These are phyloP conservation scores for Kockiozyma suomiensis DNA, from an alignment of 805 yeast genomes.

Conservation along the genomic window DNA sequence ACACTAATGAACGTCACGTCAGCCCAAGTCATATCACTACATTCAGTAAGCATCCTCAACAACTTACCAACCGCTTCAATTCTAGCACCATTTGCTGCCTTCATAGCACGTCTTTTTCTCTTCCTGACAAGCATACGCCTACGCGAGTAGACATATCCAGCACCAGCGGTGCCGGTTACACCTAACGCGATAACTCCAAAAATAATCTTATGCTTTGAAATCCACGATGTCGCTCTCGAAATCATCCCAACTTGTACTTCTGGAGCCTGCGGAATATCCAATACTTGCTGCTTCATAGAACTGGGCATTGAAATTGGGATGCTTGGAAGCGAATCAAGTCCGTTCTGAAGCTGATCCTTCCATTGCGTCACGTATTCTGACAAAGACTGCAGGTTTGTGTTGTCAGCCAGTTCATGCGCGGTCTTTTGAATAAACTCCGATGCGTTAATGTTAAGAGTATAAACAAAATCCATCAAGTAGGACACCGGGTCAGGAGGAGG, in stretches of 20 bases:
- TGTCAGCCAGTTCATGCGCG: slow-evolving; percentile 15
- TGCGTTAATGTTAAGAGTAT: slow-evolving; percentile 15
- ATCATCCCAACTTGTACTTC: slow-evolving; percentile 1
- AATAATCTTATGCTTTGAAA: slow-evolving; percentile 25
- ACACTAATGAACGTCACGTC: slow-evolving; percentile 40
- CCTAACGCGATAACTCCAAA: slow-evolving; percentile 25
- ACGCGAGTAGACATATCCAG: slow-evolving; percentile 13
- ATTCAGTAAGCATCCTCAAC: background rate
- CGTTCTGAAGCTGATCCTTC: slow-evolving; percentile 19
- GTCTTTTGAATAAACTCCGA: slow-evolving; percentile 27
- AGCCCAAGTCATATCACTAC: background rate
- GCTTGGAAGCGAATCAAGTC: slow-evolving; percentile 16
- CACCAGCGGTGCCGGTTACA: slow-evolving; percentile 20
- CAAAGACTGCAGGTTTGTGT: slow-evolving; percentile 1
- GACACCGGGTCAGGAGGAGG: slow-evolving; percentile 35
- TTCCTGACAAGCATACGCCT: slow-evolving; percentile 9
- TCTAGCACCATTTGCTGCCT: slow-evolving; percentile 69
- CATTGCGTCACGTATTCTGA: slow-evolving; percentile 22
- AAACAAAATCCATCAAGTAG: slow-evolving; percentile 26
- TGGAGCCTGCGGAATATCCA: slow-evolving; percentile 13
- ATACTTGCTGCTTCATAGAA: slow-evolving; percentile 1
- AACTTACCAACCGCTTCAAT: slow-evolving; percentile 59
- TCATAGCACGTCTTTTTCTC: slow-evolving; percentile 55
- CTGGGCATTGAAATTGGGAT: slow-evolving; percentile 8
- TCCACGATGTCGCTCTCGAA: slow-evolving; percentile 13